Evolutionary conservation across 2,329 filamentous ascomycete species (phyloP), one percentile per base, ranked within the genome.

Genomic region (Pseudopyricularia javanii): DNA sequence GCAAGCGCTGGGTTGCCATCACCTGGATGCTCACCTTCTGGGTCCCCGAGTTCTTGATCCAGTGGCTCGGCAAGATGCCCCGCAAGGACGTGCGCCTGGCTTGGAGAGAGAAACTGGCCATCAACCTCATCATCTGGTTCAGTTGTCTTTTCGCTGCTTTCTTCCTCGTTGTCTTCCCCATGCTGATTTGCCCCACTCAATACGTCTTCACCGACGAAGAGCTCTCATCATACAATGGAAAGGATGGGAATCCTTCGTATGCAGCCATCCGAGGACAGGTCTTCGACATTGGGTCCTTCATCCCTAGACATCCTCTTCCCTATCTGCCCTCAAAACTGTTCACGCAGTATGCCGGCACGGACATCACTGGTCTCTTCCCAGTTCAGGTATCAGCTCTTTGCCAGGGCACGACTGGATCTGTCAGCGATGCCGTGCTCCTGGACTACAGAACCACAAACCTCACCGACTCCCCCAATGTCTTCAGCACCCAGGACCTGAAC

Each of bases 41-140:
- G 59, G 73, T 95, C 47, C 93, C 93, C 5, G 91, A 96, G 64
- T 86, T 95, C 60, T 62, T 85, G 45, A 86, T 97, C 64, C 80
- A 82, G 52, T 74, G 75, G 60, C 56, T 95, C 40, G 91, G 91
- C 22, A 79, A 86, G 51, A 96, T 96, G 85, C 79, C 86, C 55
- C 87, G 93, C 56, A 94, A 94, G 65, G 93, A 98, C 66, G 82
- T 98, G 8, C 86, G 91, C 24, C 77, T 86, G 65, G 93, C 93
- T 1, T 98, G 93, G 93, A 80, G 93, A 64, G 93, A 98, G 68
- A 98, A 98, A 75, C 67, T 98, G 55, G 91, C 93, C 52, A 98
- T 98, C 76, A 98, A 98, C 73, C 76, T 98, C 66, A 78, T 97
- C 63, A 98, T 98, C 65, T 98, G 94, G 93, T 72, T 91, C 54